These are phyloP conservation scores for Kluyveromyces marxianus DNA, from an alignment of 1,139 yeast species.

Conservation along the genomic window DNA sequence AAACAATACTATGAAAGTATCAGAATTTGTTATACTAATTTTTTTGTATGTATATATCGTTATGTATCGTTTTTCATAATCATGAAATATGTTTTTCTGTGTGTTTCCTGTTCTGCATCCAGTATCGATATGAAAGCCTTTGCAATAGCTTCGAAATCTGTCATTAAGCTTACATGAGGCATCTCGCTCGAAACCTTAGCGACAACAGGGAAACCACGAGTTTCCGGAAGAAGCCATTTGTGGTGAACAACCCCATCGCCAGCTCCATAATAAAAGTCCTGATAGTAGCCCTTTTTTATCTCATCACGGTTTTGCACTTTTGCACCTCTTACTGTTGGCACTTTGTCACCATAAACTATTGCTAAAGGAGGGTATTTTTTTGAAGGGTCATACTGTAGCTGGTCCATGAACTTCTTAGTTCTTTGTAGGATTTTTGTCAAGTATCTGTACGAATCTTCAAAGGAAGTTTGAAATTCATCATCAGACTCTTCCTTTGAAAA, in stretches of 20 bases:
- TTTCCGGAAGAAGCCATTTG: slow-evolving; percentile 73
- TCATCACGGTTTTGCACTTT: slow-evolving; percentile 54
- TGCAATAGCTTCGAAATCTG: slow-evolving; percentile 67
- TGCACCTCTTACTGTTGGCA: slow-evolving; percentile 81
- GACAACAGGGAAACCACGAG: slow-evolving; percentile 58
- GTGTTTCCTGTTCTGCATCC: slow-evolving; percentile 39
- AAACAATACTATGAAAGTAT: too few relatives aligned
- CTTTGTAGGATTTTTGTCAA: slow-evolving; percentile 51
- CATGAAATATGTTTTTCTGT: not conserved
- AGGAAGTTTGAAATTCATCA: slow-evolving; percentile 32
- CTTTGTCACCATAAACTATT: slow-evolving; percentile 66
- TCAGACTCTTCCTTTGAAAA: slow-evolving; percentile 9
- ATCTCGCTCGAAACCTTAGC: slow-evolving; percentile 57
- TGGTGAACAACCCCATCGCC: slow-evolving; percentile 93
- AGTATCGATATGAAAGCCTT: slow-evolving; percentile 56
- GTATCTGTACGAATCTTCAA: slow-evolving; percentile 59
- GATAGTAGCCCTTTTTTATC: slow-evolving; percentile 63
- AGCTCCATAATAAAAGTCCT: slow-evolving; percentile 73
- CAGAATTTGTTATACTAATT: too few relatives aligned
- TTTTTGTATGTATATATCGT: too few relatives aligned
- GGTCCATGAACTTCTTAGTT: slow-evolving; percentile 51
- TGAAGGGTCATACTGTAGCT: slow-evolving; percentile 47
- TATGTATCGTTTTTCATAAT: too few relatives aligned
- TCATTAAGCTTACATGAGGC: slow-evolving; percentile 76
- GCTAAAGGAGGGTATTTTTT: slow-evolving; percentile 74